Percentiles rank a stretch among this genome's conserved stretches.
These are phyloP conservation scores for Calonectria multiphialidica DNA, from an alignment of 2,329 filamentous ascomycete genomes.

Conservation along the genomic window DNA sequence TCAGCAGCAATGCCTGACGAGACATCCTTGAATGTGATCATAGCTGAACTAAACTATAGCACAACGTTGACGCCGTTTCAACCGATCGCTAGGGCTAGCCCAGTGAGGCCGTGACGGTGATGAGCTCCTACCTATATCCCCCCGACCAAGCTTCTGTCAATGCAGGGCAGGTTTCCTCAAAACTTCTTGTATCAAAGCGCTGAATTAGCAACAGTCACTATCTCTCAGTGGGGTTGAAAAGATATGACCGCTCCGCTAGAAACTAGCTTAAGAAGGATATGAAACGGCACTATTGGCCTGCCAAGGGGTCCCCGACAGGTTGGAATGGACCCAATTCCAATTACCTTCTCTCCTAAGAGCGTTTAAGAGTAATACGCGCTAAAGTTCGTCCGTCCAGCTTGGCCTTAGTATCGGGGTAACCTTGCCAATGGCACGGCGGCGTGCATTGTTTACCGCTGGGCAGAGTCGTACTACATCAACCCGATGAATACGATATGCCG, in stretches of 20 bases:
- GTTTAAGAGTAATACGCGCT: not conserved
- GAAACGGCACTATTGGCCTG: not conserved
- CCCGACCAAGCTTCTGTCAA: not conserved
- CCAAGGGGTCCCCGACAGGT: not conserved
- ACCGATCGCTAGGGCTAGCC: not conserved
- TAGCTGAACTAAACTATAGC: not conserved
- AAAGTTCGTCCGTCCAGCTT: not conserved
- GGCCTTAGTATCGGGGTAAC: not conserved
- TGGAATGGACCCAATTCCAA: not conserved
- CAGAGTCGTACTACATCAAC: not conserved
- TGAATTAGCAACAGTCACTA: not conserved
- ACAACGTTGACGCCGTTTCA: slow-evolving; percentile 1
- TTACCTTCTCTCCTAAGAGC: not conserved
- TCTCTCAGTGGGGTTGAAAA: not conserved
- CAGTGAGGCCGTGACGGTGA: not conserved
- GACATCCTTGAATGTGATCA: not conserved
- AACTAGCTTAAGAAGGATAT: not conserved
- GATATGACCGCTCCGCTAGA: not conserved
- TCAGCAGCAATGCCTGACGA: not conserved
- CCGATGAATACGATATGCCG: not conserved
- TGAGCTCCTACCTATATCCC: not conserved
- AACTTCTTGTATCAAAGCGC: not conserved
- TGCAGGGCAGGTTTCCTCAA: too few relatives aligned
- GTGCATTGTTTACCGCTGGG: not conserved
- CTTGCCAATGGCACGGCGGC: not conserved